These are phyloP conservation scores for Psilocybe cyanescens DNA, from an alignment of 768 basidiomycete genomes.

Conservation along the genomic window DNA sequence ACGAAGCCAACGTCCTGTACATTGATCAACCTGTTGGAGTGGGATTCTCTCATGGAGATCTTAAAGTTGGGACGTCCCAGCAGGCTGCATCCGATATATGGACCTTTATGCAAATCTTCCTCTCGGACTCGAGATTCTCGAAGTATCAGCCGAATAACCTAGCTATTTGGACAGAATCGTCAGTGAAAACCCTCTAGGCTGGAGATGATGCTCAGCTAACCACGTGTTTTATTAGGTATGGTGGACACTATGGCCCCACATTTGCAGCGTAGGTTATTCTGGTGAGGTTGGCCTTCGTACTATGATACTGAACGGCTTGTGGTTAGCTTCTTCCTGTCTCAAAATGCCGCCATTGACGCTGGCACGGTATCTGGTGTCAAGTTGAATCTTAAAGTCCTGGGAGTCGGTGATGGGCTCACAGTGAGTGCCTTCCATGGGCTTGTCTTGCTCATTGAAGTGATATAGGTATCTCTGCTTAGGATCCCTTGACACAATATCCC, in stretches of 20 bases:
- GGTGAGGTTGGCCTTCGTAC: neutral
- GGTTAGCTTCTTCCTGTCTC: constrained; percentile 54
- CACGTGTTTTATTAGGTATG: constrained; percentile 46
- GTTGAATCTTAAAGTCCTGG: constrained; percentile 66
- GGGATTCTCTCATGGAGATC: constrained; percentile 63
- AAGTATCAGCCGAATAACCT: constrained; percentile 48
- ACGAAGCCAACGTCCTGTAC: constrained; percentile 57
- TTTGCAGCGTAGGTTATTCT: constrained; percentile 52
- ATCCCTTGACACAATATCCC: constrained; percentile 50
- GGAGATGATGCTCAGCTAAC: neutral
- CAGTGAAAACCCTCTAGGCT: constrained; percentile 12
- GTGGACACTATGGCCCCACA: constrained; percentile 71
- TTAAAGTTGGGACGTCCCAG: constrained; percentile 52
- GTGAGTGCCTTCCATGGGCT: constrained; percentile 31
- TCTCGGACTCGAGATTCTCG: constrained; percentile 56
- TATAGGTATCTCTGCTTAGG: constrained; percentile 6
- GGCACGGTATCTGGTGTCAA: constrained; percentile 47
- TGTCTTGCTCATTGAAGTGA: too few species aligned
- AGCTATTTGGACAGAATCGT: constrained; percentile 70
- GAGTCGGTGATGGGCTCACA: constrained; percentile 65
- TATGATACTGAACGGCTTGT: neutral
- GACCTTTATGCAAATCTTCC: constrained; percentile 67
- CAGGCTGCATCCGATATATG: constrained; percentile 61
- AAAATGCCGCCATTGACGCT: constrained; percentile 58
- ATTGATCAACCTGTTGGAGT: constrained; percentile 68